These are phyloP conservation scores for Kodamaea arcana DNA, from an alignment of 1,139 yeast species.

Conservation along the genomic window DNA sequence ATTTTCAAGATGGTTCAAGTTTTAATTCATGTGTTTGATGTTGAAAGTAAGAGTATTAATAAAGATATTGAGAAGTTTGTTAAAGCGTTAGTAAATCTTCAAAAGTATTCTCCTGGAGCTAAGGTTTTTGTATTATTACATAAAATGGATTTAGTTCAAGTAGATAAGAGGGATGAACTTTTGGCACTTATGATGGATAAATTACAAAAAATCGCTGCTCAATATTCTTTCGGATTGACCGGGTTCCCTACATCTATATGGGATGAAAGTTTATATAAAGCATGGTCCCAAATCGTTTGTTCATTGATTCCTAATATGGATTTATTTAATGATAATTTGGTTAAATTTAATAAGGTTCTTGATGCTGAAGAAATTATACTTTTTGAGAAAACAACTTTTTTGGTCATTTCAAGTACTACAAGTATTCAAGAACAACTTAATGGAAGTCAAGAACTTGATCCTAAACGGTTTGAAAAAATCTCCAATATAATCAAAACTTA, in stretches of 20 bases:
- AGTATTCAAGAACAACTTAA: conserved; percentile 24
- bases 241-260: conserved; percentile 97
- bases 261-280: conserved; percentile 95
- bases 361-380: conserved; percentile 88
- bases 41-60: conserved; percentile 85
- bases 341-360: conserved; percentile 68
- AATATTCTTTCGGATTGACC: conserved; percentile 71
- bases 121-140: conserved; percentile 88
- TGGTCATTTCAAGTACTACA: conserved; percentile 77
- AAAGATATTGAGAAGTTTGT: conserved; percentile 92
- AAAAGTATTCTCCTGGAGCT: conserved; percentile 85
- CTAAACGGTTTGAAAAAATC: conserved; percentile 90
- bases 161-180: conserved; percentile 79
- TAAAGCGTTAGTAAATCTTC: conserved; percentile 75
- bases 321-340: conserved; percentile 69
- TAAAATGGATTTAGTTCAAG: conserved; percentile 93
- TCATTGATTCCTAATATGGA: conserved; percentile 91
- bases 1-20: conserved; percentile 96
- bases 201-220: conserved; percentile 70
- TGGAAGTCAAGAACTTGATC: conserved; percentile 48
- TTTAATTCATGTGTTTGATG: conserved; percentile 94
- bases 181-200: conserved; percentile 82
- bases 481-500: conserved; percentile 92
- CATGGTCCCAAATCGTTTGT: conserved; percentile 96
- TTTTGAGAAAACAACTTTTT: conserved; percentile 89